A percentile compares a stretch with the other conserved stretches of the same genome.
Conservation (phyloP, 1,139 yeast species). For the Sugiyamaella neomexicana region DNA sequence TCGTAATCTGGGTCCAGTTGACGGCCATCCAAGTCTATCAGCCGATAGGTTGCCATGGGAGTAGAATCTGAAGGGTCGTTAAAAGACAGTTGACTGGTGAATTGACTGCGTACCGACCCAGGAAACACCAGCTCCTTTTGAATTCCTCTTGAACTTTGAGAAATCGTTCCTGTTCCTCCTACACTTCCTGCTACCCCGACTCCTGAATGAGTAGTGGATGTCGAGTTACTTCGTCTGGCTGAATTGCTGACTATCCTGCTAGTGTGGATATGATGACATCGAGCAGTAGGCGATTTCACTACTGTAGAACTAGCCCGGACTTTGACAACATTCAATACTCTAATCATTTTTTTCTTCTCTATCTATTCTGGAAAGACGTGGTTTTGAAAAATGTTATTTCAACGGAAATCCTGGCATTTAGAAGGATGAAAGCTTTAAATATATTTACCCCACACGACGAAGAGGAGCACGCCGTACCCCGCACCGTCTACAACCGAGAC, state of each 20-base stretch:
- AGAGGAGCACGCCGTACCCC: background rate
- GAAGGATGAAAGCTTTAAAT: no score
- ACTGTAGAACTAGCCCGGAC: no score
- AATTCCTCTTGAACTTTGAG: constrained; percentile 32
- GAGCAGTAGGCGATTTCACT: no score
- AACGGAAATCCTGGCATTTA: no score
- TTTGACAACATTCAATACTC: background rate
- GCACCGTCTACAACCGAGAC: constrained; percentile 1
- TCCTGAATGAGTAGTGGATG: constrained; percentile 11
- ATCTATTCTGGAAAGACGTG: no score
- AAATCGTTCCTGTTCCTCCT: constrained; percentile 21
- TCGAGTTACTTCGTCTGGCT: constrained; percentile 7
- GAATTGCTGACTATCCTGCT: no score
- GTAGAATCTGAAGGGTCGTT: constrained; percentile 29
- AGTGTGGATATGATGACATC: no score
- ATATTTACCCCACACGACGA: background rate
- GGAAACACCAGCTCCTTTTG: constrained; percentile 37
- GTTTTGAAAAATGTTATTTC: no score
- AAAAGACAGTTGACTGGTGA: constrained; percentile 32
- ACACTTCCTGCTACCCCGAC: constrained; percentile 16
- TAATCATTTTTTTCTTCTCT: background rate
- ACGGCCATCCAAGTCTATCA: constrained; percentile 37
- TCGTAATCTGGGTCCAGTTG: constrained; percentile 33
- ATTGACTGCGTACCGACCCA: constrained; percentile 36
- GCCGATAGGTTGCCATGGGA: constrained; percentile 37